These are phyloP conservation scores for Plasmodium malariae DNA, from an alignment of 169 alveolate genomes.

Conservation along the genomic window DNA sequence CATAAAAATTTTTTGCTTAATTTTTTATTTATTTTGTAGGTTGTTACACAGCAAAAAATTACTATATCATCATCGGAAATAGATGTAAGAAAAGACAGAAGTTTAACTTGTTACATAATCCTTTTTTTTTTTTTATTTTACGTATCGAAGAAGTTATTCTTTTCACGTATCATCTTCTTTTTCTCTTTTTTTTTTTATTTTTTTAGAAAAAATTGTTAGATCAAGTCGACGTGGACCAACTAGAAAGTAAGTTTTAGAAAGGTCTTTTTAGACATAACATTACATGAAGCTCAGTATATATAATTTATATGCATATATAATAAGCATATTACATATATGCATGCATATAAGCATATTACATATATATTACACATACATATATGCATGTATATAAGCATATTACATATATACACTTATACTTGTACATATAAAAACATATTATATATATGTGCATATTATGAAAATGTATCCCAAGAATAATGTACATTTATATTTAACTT, in stretches of 20 bases:
- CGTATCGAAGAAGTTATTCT: neutral
- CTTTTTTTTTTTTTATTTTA: neutral
- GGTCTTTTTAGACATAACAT: neutral
- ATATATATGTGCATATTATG: neutral
- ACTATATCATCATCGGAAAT: constrained; percentile 33
- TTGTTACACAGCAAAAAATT: constrained; percentile 56
- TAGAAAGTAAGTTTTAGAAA: constrained; percentile 29
- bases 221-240: constrained; percentile 44
- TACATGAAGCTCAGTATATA: too few relatives aligned
- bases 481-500: neutral
- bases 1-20: neutral
- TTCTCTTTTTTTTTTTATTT: neutral
- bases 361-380: neutral
- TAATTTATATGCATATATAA: too few relatives aligned
- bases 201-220: constrained; percentile 49
- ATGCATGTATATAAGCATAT: neutral
- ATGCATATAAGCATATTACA: neutral
- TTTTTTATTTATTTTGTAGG: neutral
- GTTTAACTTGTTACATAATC: neutral
- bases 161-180: neutral
- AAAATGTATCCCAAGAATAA: too few relatives aligned
- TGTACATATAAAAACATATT: neutral
- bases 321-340: too few relatives aligned
- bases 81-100: constrained; percentile 25
- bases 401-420: too few relatives aligned